phyloP scores from a whole-genome alignment of 2,329 filamentous ascomycete species.

The Diaporthe aspalathi region DNA sequence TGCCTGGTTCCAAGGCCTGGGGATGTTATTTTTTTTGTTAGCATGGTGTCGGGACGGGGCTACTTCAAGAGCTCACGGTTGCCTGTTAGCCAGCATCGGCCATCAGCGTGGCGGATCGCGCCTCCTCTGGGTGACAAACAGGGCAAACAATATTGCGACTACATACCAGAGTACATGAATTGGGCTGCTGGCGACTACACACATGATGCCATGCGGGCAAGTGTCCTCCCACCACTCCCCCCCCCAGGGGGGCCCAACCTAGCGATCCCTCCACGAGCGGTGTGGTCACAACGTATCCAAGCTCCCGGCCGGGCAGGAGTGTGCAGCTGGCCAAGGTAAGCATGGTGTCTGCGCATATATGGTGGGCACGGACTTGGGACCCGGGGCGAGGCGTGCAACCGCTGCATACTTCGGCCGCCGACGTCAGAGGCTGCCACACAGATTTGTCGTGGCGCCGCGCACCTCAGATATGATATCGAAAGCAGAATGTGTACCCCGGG shows the following conservation, averaged over 20 bases:
- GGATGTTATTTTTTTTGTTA: too few relatives aligned
- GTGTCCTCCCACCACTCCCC: too few relatives aligned
- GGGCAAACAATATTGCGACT: neutral
- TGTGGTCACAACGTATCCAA: too few relatives aligned
- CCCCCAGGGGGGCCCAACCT: too few relatives aligned
- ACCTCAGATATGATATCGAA: constrained; percentile 13
- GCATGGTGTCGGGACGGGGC: neutral
- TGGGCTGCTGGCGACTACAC: neutral
- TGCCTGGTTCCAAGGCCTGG: too few relatives aligned
- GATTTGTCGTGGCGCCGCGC: constrained; percentile 4
- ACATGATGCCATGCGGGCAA: neutral
- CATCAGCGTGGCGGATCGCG: neutral
- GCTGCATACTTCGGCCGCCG: constrained; percentile 22
- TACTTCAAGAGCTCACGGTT: neutral
- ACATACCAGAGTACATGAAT: too few relatives aligned
- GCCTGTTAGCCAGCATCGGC: constrained; percentile 25
- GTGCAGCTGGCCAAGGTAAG: too few relatives aligned
- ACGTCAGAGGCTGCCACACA: constrained; percentile 14
- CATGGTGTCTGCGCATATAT: too few relatives aligned
- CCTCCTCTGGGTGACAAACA: neutral
- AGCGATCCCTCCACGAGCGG: too few relatives aligned
- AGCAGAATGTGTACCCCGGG: neutral
- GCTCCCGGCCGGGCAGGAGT: neutral
- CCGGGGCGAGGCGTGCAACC: constrained; percentile 2
- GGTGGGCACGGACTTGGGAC: too few relatives aligned